Evolutionary conservation across 75 land plant species (phyloP).

Genomic region (Pinus taeda): DNA sequence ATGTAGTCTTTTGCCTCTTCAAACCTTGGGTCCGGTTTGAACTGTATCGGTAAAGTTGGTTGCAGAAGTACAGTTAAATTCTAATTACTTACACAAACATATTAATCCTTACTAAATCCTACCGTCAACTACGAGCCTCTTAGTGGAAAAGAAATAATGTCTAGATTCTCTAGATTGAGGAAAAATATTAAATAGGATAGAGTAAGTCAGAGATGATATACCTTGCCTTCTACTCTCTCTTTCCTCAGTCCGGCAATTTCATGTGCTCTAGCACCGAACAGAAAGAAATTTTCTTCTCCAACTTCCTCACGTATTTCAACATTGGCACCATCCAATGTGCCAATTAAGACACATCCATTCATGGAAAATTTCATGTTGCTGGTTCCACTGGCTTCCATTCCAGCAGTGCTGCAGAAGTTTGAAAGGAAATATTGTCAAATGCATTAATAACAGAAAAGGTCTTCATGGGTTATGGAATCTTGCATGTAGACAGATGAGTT

Average conservation of each 20-base stretch:
- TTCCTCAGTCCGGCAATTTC: slow-evolving; percentile 79
- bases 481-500: background rate
- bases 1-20: slow-evolving; percentile 81
- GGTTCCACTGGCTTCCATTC: slow-evolving; percentile 99
- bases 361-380: slow-evolving; percentile 99
- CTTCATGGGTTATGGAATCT: background rate
- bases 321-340: slow-evolving; percentile 98
- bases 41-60: slow-evolving; percentile 31
- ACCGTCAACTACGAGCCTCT: background rate
- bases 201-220: slow-evolving; percentile 10
- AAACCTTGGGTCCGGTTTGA: slow-evolving; percentile 79
- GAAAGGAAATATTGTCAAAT: background rate
- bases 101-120: background rate
- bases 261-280: slow-evolving; percentile 90
- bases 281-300: slow-evolving; percentile 94
- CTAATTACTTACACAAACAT: background rate
- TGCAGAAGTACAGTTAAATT: background rate
- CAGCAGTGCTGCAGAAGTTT: slow-evolving; percentile 70
- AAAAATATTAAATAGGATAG: background rate
- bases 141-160: background rate
- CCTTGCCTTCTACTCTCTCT: slow-evolving; percentile 86
- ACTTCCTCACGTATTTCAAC: slow-evolving; percentile 93
- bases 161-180: background rate
- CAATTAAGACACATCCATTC: slow-evolving; percentile 96
- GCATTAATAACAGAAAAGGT: background rate